Conservation (phyloP, 306 rosid genomes). For the Rosa lucieae region DNA sequence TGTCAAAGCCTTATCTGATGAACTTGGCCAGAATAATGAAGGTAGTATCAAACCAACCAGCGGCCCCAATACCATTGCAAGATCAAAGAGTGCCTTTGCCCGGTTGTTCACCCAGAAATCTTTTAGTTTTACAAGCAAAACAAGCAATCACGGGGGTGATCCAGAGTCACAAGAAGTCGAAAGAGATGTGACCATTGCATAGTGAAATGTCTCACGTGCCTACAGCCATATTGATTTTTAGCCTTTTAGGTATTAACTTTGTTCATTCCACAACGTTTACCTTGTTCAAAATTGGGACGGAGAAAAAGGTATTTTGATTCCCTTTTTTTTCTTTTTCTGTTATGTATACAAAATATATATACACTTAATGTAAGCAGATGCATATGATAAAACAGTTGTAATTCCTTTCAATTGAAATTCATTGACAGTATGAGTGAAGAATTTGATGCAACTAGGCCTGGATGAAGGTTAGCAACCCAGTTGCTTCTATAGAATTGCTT, state of each 20-base stretch:
- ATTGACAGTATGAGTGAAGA: neutral
- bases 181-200: conserved; percentile 47
- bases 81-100: conserved; percentile 86
- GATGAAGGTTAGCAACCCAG: too few species aligned
- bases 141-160: conserved; percentile 42
- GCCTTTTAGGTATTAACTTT: neutral
- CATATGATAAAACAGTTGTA: neutral
- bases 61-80: conserved; percentile 31
- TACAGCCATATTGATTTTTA: conserved; percentile 3
- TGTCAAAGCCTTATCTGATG: conserved; percentile 46
- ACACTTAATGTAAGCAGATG: neutral
- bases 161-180: conserved; percentile 42
- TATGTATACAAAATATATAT: neutral
- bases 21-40: conserved; percentile 46
- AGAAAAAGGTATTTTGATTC: conserved; percentile 7
- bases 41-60: conserved; percentile 15
- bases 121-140: conserved; percentile 45
- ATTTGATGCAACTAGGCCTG: too few species aligned
- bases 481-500: neutral
- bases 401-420: neutral
- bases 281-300: neutral
- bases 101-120: conserved; percentile 59
- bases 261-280: neutral
- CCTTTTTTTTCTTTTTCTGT: neutral
- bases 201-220: conserved; percentile 2